Base-by-base conservation (phyloP, 371 early-diverging fungal species). In the Smittium culicis region DNA sequence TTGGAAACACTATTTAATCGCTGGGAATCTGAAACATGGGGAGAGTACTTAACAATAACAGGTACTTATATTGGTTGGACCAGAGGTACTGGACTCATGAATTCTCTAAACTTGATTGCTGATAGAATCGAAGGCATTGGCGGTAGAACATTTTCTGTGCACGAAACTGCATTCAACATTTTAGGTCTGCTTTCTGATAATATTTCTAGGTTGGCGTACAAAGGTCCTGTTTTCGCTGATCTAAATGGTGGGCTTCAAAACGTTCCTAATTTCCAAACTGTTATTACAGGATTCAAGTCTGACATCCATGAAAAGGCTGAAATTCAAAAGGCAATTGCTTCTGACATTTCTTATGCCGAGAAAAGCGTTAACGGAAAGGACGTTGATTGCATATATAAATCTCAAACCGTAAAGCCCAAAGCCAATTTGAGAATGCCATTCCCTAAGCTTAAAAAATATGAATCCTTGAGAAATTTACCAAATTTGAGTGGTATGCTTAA, bases 21-120 rank as follows among this genome's bases (percentile, higher is more conserved):
- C 66, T 96, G 93, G 93, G 81, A 87, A 64, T 85, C 95, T 66
- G 96, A 96, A 75, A 82, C 83, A 67, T 96, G 96, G 96, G 86
- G 85, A 86, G 82, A 79, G 72, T 91, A 89, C 80, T 77, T 96
- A 71, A 82, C 89, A 61, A 88, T 96, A 66, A 80, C 88, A 62
- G 95, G 96, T 71, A 90, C 93, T 58, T 87, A 91, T 68, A 94
- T 96, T 77, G 97, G 97, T 61, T 96, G 97, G 97, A 94, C 97
- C 54, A 89, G 96, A 73, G 96, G 96, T 70, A 96, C 97, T 62
- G 93, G 93, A 63, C 81, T 95, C 70, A 96, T 96, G 97, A 83
- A 83, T 61, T 83, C 82, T 63, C 94, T 93, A 84, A 92, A 96
- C 82, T 82, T 90, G 64, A 85, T 94, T 60, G 90, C 94, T n/a